Evolutionary conservation across 805 yeast genomes (phyloP).

Genomic region (Ogataea nitratoaversa): DNA sequence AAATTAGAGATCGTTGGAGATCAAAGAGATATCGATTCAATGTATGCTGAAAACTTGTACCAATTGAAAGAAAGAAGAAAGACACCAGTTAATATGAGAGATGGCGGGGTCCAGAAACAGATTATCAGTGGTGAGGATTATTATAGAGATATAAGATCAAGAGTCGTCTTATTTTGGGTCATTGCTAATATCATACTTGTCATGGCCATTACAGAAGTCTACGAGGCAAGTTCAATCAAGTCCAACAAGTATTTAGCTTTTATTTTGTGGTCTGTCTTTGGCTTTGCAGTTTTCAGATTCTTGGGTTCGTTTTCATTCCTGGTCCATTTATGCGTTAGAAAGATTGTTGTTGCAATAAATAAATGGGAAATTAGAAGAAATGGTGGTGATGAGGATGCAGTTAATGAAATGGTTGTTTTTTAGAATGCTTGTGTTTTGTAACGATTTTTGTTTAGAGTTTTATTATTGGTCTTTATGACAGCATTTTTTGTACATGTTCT

Average conservation of each 20-base stretch:
- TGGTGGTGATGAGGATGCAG: conserved; percentile 12
- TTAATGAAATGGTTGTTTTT: conserved; percentile 18
- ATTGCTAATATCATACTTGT: conserved; percentile 74
- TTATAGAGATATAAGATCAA: conserved; percentile 89
- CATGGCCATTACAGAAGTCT: conserved; percentile 85
- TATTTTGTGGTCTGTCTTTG: conserved; percentile 91
- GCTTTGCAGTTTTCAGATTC: conserved; percentile 76
- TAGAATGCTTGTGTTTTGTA: not conserved
- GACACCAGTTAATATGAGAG: conserved; percentile 48
- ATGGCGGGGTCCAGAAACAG: conserved; percentile 35
- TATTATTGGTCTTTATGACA: not conserved
- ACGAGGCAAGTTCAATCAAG: conserved; percentile 57
- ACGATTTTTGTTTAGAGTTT: not conserved
- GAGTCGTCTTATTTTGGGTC: conserved; percentile 96
- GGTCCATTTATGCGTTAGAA: conserved; percentile 34
- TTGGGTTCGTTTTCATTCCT: conserved; percentile 75
- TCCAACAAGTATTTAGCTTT: conserved; percentile 75
- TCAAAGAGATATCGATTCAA: conserved; percentile 74
- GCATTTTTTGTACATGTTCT: too few species aligned
- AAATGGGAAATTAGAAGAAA: conserved; percentile 28
- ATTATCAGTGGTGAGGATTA: conserved; percentile 66
- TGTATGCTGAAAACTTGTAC: conserved; percentile 69
- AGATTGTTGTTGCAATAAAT: conserved; percentile 26
- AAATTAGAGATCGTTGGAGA: conserved; percentile 71
- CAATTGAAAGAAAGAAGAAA: conserved; percentile 68